phyloP scores from a whole-genome alignment of 2,329 filamentous ascomycete genomes.

The Fusarium dlaminii region DNA sequence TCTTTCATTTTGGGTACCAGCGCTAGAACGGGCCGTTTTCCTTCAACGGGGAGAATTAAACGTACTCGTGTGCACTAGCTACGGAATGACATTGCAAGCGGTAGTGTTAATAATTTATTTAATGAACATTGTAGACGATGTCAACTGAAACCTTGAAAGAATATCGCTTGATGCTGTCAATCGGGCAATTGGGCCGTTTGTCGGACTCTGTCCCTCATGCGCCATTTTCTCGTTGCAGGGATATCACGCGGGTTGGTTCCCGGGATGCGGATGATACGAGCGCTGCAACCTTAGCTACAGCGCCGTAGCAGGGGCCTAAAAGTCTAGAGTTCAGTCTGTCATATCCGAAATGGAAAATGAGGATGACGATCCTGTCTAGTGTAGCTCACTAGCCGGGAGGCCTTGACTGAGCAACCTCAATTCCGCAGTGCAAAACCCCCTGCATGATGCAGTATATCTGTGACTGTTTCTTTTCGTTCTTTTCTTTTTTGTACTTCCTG shows the following conservation, averaged over 20 bases:
- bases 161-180: not conserved
- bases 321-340: not conserved
- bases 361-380: not conserved
- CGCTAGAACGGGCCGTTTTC: not conserved
- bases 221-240: not conserved
- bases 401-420: not conserved
- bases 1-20: not conserved
- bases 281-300: not conserved
- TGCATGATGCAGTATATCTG: constrained; percentile 1
- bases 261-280: not conserved
- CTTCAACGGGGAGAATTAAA: not conserved
- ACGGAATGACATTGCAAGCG: not conserved
- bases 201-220: no score
- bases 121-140: no score
- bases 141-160: not conserved
- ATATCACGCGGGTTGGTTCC: not conserved
- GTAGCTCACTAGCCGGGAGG: not conserved
- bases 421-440: not conserved
- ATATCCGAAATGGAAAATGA: not conserved
- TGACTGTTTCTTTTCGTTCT: not conserved
- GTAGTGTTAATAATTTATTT: not conserved
- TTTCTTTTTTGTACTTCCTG: not conserved
- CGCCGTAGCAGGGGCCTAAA: not conserved
- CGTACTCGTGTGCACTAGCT: not conserved
- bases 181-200: not conserved